A percentile compares a stretch with the other conserved stretches of the same genome.
Conservation (phyloP, 1,284 basidiomycete genomes). For the Pterula multifida region DNA sequence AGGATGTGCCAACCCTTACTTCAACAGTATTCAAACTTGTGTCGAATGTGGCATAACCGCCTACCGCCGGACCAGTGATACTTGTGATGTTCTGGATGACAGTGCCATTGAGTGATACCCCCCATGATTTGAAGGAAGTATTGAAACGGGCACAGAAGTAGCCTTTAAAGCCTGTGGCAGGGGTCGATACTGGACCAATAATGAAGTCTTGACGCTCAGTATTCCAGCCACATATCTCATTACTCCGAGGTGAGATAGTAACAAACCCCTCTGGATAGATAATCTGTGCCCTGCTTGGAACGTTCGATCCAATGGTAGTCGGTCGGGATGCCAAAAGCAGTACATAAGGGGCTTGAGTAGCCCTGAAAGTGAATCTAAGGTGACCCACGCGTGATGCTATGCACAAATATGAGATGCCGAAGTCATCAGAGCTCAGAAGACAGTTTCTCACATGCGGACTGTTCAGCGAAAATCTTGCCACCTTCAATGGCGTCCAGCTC, state of each 20-base stretch:
- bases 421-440: conserved; percentile 3
- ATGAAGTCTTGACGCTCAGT: conserved; percentile 69
- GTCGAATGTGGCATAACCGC: conserved; percentile 48
- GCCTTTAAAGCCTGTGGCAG: conserved; percentile 39
- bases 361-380: conserved; percentile 58
- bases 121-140: conserved; percentile 30
- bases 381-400: conserved; percentile 71
- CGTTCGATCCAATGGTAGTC: conserved; percentile 39
- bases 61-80: conserved; percentile 24
- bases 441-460: conserved; percentile 50
- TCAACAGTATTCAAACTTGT: conserved; percentile 30
- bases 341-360: conserved; percentile 40
- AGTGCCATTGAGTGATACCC: conserved; percentile 38
- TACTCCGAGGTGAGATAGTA: conserved; percentile 28
- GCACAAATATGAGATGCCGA: conserved; percentile 5
- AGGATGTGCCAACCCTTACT: conserved; percentile 65
- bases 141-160: conserved; percentile 74
- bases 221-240: conserved; percentile 60
- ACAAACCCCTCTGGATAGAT: conserved; percentile 52
- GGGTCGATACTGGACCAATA: conserved; percentile 42
- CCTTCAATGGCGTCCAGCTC: conserved; percentile 39
- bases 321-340: conserved; percentile 62
- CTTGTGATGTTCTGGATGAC: conserved; percentile 23
- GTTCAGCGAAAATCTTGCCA: conserved; percentile 46
- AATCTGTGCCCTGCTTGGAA: conserved; percentile 36